Conservation (phyloP, 306 rosid genomes). For the Ochetophila trinervis region DNA sequence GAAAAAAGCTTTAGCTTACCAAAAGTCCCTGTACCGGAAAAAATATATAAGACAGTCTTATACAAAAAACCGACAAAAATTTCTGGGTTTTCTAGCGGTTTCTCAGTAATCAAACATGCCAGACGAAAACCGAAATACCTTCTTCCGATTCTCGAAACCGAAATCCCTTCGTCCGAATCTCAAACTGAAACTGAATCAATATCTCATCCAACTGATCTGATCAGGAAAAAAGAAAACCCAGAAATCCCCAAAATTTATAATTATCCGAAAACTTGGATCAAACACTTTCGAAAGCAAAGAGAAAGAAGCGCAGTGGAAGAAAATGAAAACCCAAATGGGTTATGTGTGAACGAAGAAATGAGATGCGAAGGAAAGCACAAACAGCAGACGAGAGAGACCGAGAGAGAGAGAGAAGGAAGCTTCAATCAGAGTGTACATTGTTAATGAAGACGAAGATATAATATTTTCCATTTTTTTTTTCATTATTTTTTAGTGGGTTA, state of each 20-base stretch:
- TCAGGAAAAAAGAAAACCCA: constrained; percentile 10
- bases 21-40: constrained; percentile 7
- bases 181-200: constrained; percentile 13
- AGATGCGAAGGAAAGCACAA: constrained; percentile 35
- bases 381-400: not conserved
- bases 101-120: constrained; percentile 29
- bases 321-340: constrained; percentile 28
- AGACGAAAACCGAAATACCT: constrained; percentile 8
- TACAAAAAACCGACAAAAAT: not conserved
- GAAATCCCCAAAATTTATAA: constrained; percentile 16
- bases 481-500: not conserved
- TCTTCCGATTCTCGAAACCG: constrained; percentile 10
- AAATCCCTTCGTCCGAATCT: constrained; percentile 4
- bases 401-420: constrained; percentile 1
- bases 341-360: constrained; percentile 43
- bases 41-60: not conserved
- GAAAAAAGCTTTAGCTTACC: not conserved
- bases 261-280: constrained; percentile 21
- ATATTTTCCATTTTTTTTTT: not conserved
- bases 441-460: constrained; percentile 17
- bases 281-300: constrained; percentile 25
- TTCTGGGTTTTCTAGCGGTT: constrained; percentile 8
- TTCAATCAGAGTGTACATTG: constrained; percentile 26
- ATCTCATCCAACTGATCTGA: constrained; percentile 18
- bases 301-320: constrained; percentile 15